Base-by-base conservation (phyloP, 2,329 filamentous ascomycete species). In the Cladosporium sp. region DNA sequence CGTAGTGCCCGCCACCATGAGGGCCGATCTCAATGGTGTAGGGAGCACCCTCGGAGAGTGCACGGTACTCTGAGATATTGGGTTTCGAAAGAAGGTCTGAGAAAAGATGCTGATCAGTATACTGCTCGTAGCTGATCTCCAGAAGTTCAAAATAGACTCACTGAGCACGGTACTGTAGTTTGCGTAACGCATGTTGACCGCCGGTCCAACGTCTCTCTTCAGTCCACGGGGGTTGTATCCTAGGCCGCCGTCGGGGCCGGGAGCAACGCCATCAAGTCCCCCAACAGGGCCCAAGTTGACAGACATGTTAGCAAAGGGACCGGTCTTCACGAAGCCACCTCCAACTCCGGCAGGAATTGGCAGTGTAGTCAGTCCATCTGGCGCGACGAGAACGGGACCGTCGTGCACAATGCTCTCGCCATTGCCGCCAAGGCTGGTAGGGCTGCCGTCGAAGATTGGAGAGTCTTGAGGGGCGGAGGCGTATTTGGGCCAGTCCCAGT, bases 401-500 rank as follows among this genome's bases (percentile, higher is more conserved):
- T 65, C 56, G 60, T 70, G 58, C 10, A 30, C 32, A 18, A 63
- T 63, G 58, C 26, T 70, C 68, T 58, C 69, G 30, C 75, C 75
- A 36, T 76, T 74, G 28, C 72, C 71, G 36, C 70, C 68, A 28
- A 77, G 69, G 6, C 79, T 78, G 26, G 79, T 82, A 16, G 79
- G 79, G 64, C 79, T 82, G 53, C 85, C 85, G 69, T 88, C 85
- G 63, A 88, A 86, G 63, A 86, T 70, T 5, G 84, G 83, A 0
- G 84, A 85, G 54, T 79, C 79, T 53, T 70, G 56, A 2, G 72
- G 67, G 43, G 86, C 80, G 1, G 76, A 67, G 2, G 80, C 76
- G 74, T 80, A 81, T 62, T 79, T 78, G 3, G 79, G 79, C 82
- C 84, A 86, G 72, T 86, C 82, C 73, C 73, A 74, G 61, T 72